Evolutionary conservation across 2,329 filamentous ascomycete genomes (phyloP), one percentile per base, ranked within the genome.

Genomic region (Penicillium rolfsii): DNA sequence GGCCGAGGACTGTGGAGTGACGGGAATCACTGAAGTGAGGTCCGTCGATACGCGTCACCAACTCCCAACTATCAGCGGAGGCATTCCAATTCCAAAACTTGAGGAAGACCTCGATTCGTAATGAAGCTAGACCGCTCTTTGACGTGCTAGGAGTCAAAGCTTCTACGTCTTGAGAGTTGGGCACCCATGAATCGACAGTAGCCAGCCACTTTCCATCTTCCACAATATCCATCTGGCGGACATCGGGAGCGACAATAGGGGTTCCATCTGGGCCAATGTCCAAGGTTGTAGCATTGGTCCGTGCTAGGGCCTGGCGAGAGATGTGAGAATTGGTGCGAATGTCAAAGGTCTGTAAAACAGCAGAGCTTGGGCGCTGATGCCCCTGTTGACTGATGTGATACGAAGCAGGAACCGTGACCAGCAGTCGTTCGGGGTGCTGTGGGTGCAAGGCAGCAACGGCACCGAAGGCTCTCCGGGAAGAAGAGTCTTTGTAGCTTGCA

Each of bases 121-220:
- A 41, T 7, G 54, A 35, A 28, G 55, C 45, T 1, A 84, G 63
- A 81, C 83, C 63, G 63, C 71, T 77, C 55, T 76, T 72, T n/a
- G 73, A 76, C 43, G 75, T 60, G 41, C 64, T 67, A 14, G 75
- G 70, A 55, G 81, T 76, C 30, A 90, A 75, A 58, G 84, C 83
- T 41, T 85, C 83, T 14, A 91, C 77, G 71, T 97, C 93, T 61
- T 85, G 81, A 12, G 80, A 78, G 9, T 91, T 87, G 1, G 93
- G 93, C 55, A 85, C 84, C 95, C 95, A 99, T 71, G 93, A 91
- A 73, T 99, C 95, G 1, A 96, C 85, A 1, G 92, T 97, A 4
- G 90, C 93, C 59, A 99, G 84, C 93, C 94, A 98, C 66, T 87
- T 84, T 19, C 94, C 94, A 71, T 98, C 89, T 53, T 84, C 81